A percentile compares a stretch with the other conserved stretches of the same genome.
Conservation (phyloP, 78 protist genomes). For the Blattamonas nauphoetae region DNA sequence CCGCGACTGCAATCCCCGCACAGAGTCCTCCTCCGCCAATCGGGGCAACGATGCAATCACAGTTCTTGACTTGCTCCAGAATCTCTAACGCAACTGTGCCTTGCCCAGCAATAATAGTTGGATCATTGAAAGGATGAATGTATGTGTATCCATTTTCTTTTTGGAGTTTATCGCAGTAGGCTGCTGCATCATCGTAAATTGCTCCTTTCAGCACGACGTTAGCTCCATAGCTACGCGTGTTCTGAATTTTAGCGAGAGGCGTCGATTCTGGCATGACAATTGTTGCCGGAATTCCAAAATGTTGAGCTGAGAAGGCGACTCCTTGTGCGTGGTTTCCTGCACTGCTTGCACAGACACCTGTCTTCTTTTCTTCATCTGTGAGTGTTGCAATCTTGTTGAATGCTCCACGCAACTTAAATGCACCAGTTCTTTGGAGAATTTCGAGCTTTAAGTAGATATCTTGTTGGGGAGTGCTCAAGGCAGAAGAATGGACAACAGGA, state of each 20-base stretch:
- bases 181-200: constrained; percentile 57
- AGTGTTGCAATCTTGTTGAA: constrained; percentile 56
- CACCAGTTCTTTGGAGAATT: constrained; percentile 43
- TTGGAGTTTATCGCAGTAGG: constrained; percentile 15
- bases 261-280: constrained; percentile 62
- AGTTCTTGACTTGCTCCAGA: constrained; percentile 18
- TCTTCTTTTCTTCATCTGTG: constrained; percentile 18
- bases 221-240: constrained; percentile 38
- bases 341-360: constrained; percentile 45
- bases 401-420: constrained; percentile 66
- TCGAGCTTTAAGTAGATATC: constrained; percentile 35
- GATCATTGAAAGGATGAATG: constrained; percentile 66
- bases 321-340: constrained; percentile 78
- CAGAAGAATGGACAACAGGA: neutral
- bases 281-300: constrained; percentile 31
- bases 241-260: constrained; percentile 47
- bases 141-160: constrained; percentile 2
- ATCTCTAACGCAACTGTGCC: constrained; percentile 49
- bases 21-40: constrained; percentile 10
- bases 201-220: constrained; percentile 34
- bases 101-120: constrained; percentile 59
- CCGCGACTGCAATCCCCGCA: neutral
- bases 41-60: neutral
- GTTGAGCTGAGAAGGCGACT: constrained; percentile 41
- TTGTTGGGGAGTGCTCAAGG: neutral